Base-by-base conservation (phyloP, 345 rosid species). In the Pistacia integerrima region DNA sequence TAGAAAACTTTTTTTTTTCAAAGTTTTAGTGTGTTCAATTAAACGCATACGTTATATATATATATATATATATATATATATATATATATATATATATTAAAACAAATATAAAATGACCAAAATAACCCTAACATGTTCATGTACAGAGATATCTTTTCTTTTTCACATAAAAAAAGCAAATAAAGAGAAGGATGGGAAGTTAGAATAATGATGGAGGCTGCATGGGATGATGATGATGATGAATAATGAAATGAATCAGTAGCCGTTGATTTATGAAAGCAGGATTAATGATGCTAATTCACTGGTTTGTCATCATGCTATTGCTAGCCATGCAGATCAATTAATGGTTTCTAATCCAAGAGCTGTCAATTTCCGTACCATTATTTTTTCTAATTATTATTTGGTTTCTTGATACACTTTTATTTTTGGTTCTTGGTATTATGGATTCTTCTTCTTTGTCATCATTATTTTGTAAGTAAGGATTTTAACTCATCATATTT, bases 341-440 rank as follows among this genome's bases (percentile, higher is more conserved):
- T 35, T 35, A 56, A 51, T 56, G 64, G 64, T 56, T 56, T 35
- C 63, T 57, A 56, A 56, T 56, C 14, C 13, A 56, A 56, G 35
- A 51, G 64, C 52, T 70, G 64, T 56, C 62, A 54, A 41, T 33
- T 9, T 69, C 74, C 44, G 62, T 70, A 70, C 60, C 18, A 69
- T 28, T 51, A 28, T 1, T 48, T 36, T n/a, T 64, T 41, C 11
- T 38, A 36, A 55, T 55, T 55, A 18, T 54, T 35, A 68, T 28
- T 52, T 10, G 14, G 48, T 3, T 3, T 71, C 36, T 58, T 57
- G 8, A 2, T 46, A 44, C 56, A 41, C n/a, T 60, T 13, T 60
- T 60, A 33, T 48, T 18, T 61, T 48, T 33, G 46, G 62, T 73
- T 48, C 28, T 73, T 30, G 76, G 59, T 62, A 48, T 11, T 49